These are phyloP conservation scores for Colletotrichum spinosum DNA, from an alignment of 2,329 filamentous ascomycete genomes.

Conservation along the genomic window DNA sequence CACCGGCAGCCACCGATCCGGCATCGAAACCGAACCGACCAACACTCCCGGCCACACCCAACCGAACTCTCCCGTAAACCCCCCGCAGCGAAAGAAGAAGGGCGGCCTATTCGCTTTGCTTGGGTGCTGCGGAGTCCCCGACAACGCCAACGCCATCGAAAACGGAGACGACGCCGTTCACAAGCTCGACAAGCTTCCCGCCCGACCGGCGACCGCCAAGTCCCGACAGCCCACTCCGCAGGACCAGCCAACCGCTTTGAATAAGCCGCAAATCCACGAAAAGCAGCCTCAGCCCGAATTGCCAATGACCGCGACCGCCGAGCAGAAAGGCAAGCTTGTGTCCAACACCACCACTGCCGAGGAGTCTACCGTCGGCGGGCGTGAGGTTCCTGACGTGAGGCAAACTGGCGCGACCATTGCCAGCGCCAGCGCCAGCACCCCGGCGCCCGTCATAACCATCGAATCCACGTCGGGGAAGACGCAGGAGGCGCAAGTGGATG, in stretches of 20 bases:
- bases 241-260: constrained; percentile 52
- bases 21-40: constrained; percentile 61
- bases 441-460: constrained; percentile 55
- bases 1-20: constrained; percentile 73
- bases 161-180: constrained; percentile 65
- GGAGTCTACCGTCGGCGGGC: constrained; percentile 55
- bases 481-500: constrained; percentile 38
- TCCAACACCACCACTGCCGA: constrained; percentile 61
- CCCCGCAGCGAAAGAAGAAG: constrained; percentile 66
- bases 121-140: constrained; percentile 75
- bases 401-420: constrained; percentile 48
- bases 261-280: constrained; percentile 58
- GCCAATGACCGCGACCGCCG: constrained; percentile 46
- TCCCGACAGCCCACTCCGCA: constrained; percentile 64
- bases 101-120: constrained; percentile 70
- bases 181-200: constrained; percentile 68
- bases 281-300: constrained; percentile 57
- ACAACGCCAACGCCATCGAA: constrained; percentile 66
- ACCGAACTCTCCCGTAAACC: constrained; percentile 63
- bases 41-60: constrained; percentile 62
- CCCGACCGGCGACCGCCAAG: constrained; percentile 65
- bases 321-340: constrained; percentile 56
- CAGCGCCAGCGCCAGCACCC: constrained; percentile 48
- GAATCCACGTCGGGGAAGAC: constrained; percentile 39
- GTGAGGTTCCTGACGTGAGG: constrained; percentile 60